These are phyloP conservation scores for Chlamydomonas schloesseri DNA, from an alignment of 139 green algal genomes.

Conservation along the genomic window DNA sequence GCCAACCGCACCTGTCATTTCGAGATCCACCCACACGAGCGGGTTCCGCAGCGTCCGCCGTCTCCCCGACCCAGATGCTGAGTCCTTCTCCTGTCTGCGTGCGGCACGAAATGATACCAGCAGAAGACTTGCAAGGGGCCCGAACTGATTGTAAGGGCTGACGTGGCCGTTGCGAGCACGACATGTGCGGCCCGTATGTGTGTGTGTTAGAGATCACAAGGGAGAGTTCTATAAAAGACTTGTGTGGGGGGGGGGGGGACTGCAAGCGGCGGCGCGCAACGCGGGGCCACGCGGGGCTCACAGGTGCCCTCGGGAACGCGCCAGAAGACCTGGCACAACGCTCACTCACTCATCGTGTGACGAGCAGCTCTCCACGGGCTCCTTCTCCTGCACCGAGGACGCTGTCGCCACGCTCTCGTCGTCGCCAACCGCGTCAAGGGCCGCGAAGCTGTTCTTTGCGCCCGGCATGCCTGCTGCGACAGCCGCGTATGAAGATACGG, in stretches of 20 bases:
- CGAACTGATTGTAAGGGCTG: not conserved
- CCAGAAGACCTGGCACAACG: too few relatives aligned
- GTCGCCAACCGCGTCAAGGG: not conserved
- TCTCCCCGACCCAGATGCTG: not conserved
- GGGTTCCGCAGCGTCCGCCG: conserved; percentile 64
- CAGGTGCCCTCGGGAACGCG: too few relatives aligned
- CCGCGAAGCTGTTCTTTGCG: conserved; percentile 18
- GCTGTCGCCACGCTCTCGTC: conserved; percentile 6
- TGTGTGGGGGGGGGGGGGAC: too few relatives aligned
- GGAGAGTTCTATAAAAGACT: not conserved
- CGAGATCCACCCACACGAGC: conserved; percentile 90
- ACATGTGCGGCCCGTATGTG: not conserved
- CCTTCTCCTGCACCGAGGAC: not conserved
- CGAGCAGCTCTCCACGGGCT: not conserved
- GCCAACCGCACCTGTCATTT: conserved; percentile 98
- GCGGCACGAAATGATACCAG: too few relatives aligned
- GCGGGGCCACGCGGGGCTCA: too few relatives aligned
- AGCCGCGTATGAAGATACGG: too few relatives aligned
- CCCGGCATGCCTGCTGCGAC: not conserved
- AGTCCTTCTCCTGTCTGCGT: not conserved
- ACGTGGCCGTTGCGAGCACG: not conserved
- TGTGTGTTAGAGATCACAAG: not conserved
- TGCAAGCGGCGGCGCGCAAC: too few relatives aligned
- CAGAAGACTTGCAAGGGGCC: not conserved
- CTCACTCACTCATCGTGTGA: not conserved